These are phyloP conservation scores for Fusarium anguioides DNA, from an alignment of 2,329 filamentous ascomycete genomes.

Conservation along the genomic window DNA sequence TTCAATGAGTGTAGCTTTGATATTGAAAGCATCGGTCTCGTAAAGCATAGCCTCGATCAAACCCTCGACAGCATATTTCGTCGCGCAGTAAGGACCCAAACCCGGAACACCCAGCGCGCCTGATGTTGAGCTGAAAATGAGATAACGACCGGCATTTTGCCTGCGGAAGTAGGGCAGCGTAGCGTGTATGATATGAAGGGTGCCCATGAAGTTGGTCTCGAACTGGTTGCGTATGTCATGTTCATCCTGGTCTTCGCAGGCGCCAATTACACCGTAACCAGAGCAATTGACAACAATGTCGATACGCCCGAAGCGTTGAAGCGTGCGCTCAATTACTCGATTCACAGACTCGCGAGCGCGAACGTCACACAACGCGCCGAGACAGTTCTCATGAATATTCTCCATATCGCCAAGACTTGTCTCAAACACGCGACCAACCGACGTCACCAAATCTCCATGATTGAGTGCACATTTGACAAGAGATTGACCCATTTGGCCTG, in stretches of 20 bases:
- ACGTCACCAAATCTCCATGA: constrained; percentile 85
- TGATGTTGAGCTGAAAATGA: constrained; percentile 94
- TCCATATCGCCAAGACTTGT: constrained; percentile 78
- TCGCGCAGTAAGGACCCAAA: constrained; percentile 93
- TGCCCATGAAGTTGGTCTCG: constrained; percentile 97
- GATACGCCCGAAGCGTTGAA: constrained; percentile 81
- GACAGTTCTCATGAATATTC: constrained; percentile 75
- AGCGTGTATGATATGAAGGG: constrained; percentile 89
- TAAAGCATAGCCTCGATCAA: constrained; percentile 97
- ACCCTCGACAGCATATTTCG: constrained; percentile 96
- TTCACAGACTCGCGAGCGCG: constrained; percentile 82
- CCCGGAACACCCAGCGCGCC: constrained; percentile 95
- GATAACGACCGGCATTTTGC: constrained; percentile 80
- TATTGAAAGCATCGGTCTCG: constrained; percentile 89
- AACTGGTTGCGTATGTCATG: constrained; percentile 96
- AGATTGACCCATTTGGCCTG: constrained; percentile 95
- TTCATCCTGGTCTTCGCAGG: constrained; percentile 97
- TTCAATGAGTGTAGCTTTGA: constrained; percentile 93
- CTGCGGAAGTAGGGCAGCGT: constrained; percentile 88
- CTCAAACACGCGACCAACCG: constrained; percentile 86
- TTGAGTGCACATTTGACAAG: constrained; percentile 84
- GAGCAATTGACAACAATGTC: constrained; percentile 95
- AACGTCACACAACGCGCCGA: constrained; percentile 90
- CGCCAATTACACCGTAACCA: constrained; percentile 93
- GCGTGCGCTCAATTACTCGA: constrained; percentile 74